Percentiles rank a stretch among this genome's conserved stretches.
phyloP scores from a whole-genome alignment of 106 monocot genomes.

The Phalaenopsis equestris region DNA sequence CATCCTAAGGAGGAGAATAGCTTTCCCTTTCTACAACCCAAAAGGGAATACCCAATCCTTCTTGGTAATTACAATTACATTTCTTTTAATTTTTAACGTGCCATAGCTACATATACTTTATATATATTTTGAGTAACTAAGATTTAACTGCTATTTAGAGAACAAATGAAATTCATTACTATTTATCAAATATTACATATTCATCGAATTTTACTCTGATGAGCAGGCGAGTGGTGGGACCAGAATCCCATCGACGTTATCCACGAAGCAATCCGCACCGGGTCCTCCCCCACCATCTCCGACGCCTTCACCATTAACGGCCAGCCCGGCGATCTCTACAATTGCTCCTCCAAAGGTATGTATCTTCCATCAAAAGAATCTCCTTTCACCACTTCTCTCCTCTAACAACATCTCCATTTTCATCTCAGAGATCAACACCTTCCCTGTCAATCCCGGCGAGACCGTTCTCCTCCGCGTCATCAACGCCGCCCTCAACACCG shows the following conservation, averaged over 20 bases:
- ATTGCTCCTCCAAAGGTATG: constrained; percentile 40
- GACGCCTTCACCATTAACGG: constrained; percentile 65
- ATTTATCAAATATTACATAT: too few species aligned
- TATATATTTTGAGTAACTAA: too few species aligned
- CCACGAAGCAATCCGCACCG: constrained; percentile 23
- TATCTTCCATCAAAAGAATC: background rate
- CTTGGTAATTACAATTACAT: constrained; percentile 22
- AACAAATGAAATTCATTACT: too few species aligned
- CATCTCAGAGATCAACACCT: constrained; percentile 23
- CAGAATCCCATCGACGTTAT: constrained; percentile 39
- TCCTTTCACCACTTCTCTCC: background rate
- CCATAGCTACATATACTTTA: too few species aligned
- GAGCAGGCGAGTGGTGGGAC: constrained; percentile 59
- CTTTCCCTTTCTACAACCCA: constrained; percentile 40
- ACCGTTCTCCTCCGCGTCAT: constrained; percentile 48
- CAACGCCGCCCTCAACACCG: constrained; percentile 50
- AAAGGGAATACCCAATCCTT: constrained; percentile 29
- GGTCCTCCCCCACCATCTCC: constrained; percentile 36
- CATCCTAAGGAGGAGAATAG: constrained; percentile 28
- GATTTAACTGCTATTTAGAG: too few species aligned
- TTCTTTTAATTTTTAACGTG: background rate
- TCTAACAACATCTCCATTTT: background rate
- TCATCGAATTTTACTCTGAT: too few species aligned
- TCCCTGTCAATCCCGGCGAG: constrained; percentile 36
- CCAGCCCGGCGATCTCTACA: constrained; percentile 56